Conservation (phyloP, 2,329 filamentous ascomycete species). For the Phialophora chinensis region DNA sequence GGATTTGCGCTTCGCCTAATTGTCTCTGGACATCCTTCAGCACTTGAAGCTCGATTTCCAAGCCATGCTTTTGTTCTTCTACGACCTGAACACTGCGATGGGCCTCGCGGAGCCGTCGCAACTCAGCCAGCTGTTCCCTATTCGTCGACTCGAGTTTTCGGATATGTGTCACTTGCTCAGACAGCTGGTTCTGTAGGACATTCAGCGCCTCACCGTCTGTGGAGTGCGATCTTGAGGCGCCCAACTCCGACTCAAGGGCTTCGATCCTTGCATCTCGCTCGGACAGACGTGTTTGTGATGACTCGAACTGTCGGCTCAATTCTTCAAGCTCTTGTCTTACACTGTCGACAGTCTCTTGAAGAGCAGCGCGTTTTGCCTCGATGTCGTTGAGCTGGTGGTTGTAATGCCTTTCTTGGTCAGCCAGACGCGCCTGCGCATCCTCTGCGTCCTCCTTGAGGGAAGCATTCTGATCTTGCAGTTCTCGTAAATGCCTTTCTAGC, state of each 20-base stretch:
- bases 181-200: conserved; percentile 84
- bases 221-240: conserved; percentile 82
- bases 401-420: conserved; percentile 71
- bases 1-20: conserved; percentile 77
- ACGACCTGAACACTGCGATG: conserved; percentile 91
- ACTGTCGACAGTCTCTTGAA: conserved; percentile 62
- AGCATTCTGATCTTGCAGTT: conserved; percentile 71
- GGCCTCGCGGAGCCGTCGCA: conserved; percentile 79
- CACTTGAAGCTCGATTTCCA: conserved; percentile 77
- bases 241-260: conserved; percentile 78
- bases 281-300: conserved; percentile 69
- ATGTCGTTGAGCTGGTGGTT: conserved; percentile 65
- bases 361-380: conserved; percentile 63
- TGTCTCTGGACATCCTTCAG: conserved; percentile 77
- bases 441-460: conserved; percentile 80
- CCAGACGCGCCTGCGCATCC: conserved; percentile 76
- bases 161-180: conserved; percentile 91
- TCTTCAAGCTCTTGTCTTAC: conserved; percentile 61
- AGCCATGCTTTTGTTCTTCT: conserved; percentile 87
- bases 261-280: conserved; percentile 75
- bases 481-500: conserved; percentile 62
- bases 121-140: conserved; percentile 76
- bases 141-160: conserved; percentile 80
- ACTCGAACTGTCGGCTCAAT: conserved; percentile 61
- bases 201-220: conserved; percentile 84